Evolutionary conservation across 208 protist species (phyloP).

Genomic region (Wallacemonas collosoma): DNA sequence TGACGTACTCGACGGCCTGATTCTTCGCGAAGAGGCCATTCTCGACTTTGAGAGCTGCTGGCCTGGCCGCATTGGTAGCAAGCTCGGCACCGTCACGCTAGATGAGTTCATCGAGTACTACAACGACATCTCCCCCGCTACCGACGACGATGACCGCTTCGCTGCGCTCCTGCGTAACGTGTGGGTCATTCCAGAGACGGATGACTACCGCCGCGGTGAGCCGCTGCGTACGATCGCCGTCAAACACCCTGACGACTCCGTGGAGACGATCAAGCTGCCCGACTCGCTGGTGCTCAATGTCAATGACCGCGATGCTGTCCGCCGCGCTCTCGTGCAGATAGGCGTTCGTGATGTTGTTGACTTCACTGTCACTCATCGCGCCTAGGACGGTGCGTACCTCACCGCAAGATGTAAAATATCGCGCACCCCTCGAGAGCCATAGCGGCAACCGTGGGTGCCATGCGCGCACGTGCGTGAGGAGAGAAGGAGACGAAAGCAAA

Average conservation of each 20-base stretch:
- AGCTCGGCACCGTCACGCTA: conserved; percentile 67
- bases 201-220: conserved; percentile 54
- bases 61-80: conserved; percentile 62
- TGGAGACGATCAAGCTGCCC: conserved; percentile 55
- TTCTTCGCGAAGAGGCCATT: conserved; percentile 68
- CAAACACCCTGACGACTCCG: conserved; percentile 59
- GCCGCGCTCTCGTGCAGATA: conserved; percentile 55
- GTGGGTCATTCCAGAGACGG: conserved; percentile 77
- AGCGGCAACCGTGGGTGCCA: too few relatives aligned
- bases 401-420: neutral
- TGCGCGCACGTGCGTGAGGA: too few relatives aligned
- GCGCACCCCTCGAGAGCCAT: too few relatives aligned
- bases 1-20: conserved; percentile 65
- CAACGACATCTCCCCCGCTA: conserved; percentile 82
- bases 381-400: conserved; percentile 1
- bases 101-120: conserved; percentile 92
- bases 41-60: conserved; percentile 84
- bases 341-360: conserved; percentile 73
- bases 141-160: conserved; percentile 86
- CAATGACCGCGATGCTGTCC: conserved; percentile 48
- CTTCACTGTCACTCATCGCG: conserved; percentile 23
- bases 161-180: conserved; percentile 52
- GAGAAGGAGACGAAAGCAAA: too few relatives aligned
- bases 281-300: conserved; percentile 70
- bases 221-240: conserved; percentile 62